These are phyloP conservation scores for Bacterosira constricta DNA, from an alignment of 108 stramenopile species.

Conservation along the genomic window DNA sequence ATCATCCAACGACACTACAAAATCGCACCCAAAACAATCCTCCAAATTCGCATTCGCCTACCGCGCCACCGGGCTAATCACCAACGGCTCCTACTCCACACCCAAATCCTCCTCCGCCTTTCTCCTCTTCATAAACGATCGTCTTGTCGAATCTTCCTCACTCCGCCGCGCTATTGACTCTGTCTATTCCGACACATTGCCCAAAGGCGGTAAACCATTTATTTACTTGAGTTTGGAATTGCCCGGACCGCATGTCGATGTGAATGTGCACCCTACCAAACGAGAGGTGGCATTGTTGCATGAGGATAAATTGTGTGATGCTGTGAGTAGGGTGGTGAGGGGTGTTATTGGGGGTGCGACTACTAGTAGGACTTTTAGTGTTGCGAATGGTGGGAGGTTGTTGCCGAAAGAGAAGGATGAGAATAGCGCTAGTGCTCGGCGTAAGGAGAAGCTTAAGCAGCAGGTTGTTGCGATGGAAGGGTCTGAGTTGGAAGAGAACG, in stretches of 20 bases:
- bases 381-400: constrained; percentile 14
- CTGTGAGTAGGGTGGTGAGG: constrained; percentile 37
- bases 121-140: constrained; percentile 95
- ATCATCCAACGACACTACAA: neutral
- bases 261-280: constrained; percentile 99
- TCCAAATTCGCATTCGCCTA: constrained; percentile 54
- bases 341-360: constrained; percentile 42
- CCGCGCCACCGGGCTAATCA: constrained; percentile 60
- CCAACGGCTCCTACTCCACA: constrained; percentile 73
- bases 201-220: constrained; percentile 84
- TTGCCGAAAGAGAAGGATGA: neutral
- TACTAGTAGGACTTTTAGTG: constrained; percentile 39
- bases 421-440: neutral
- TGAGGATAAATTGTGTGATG: constrained; percentile 80
- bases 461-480: neutral
- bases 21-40: too few species aligned
- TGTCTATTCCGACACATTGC: constrained; percentile 78
- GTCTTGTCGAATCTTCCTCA: constrained; percentile 79
- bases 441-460: neutral
- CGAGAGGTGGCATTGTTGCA: constrained; percentile 93
- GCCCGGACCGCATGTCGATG: constrained; percentile 92
- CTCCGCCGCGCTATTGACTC: constrained; percentile 85
- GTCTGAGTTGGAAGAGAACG: neutral
- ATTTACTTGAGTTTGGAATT: constrained; percentile 85
- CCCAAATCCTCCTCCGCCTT: constrained; percentile 65